Base-by-base conservation (phyloP, 805 yeast species). In the Starmerella ratchasimensis region DNA sequence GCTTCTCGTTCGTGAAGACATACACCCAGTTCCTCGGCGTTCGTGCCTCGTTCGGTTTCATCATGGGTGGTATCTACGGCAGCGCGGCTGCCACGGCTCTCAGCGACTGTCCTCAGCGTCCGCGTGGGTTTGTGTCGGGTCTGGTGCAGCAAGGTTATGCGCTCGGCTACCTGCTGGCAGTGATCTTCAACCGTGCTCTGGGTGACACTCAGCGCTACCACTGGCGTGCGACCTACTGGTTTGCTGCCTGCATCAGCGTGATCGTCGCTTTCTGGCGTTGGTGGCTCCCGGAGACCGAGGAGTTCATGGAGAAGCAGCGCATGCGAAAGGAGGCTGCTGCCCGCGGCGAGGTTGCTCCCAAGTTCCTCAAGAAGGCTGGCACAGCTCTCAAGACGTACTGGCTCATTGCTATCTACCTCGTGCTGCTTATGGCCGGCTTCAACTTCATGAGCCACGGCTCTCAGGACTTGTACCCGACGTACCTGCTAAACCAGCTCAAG, bases 141-240 rank as follows among this genome's bases (percentile, higher is more conserved):
- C 56, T 80, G 29, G 71, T 82, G 53, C 93, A 81, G 58, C 79
- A 80, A 55, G 93, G 93, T 43, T 82, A 77, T 47, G 76, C 79
- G 9, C 63, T 76, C 45, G 86, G 84, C 11, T 75, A 74, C 50
- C 64, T 77, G 37, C 60, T 76, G 19, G 80, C 74, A 1, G 76
- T 72, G 22, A 59, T 72, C n/a, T 77, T 77, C 59, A 69, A 62
- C 51, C 64, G 82, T 43, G 83, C 81, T 9, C 62, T 76, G 41
- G 50, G 48, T 4, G 62, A 65, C 38, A 67, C 67, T 41, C 54
- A 68, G 4, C 49, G 58, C 3, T 70, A 74, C 44, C 67, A 70
- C 5, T 78, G 88, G 88, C 64, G 82, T 50, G 67, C 80, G 1
- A 59, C 76, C 31, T 77, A 74, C 57, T 78, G 84, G 84, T 76